A percentile compares a stretch with the other conserved stretches of the same genome.
phyloP scores from a whole-genome alignment of 371 early-diverging fungal species.

The Dichotomocladium elegans region DNA sequence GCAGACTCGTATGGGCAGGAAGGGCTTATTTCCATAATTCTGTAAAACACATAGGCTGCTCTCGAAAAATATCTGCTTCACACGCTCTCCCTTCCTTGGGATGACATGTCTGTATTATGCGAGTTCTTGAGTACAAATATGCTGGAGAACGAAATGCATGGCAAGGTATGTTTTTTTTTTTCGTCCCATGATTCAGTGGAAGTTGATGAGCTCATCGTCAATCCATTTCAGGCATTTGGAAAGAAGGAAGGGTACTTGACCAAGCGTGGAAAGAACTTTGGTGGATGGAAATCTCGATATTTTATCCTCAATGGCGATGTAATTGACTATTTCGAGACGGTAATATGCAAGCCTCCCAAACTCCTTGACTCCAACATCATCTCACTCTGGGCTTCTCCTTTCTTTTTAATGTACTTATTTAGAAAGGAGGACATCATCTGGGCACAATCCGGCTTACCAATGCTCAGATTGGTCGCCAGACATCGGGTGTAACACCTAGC shows the following conservation, averaged over 20 bases:
- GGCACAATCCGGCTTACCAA: constrained; percentile 47
- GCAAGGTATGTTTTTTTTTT: constrained; percentile 4
- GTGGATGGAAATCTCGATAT: constrained; percentile 82
- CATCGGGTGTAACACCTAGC: constrained; percentile 19
- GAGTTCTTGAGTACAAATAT: constrained; percentile 75
- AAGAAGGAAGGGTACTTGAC: constrained; percentile 73
- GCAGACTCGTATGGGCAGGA: too few species aligned
- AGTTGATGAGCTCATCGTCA: too few species aligned
- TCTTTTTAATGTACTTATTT: not conserved
- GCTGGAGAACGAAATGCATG: constrained; percentile 32
- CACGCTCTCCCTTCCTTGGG: constrained; percentile 51
- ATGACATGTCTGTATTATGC: constrained; percentile 62
- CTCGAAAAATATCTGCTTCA: constrained; percentile 76
- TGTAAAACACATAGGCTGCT: constrained; percentile 30
- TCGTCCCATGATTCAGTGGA: not conserved
- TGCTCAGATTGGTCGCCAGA: constrained; percentile 47
- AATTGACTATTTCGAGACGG: constrained; percentile 71
- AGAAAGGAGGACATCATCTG: constrained; percentile 58
- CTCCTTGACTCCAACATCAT: too few species aligned
- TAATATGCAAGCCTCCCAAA: constrained; percentile 23
- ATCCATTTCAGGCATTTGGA: constrained; percentile 7
- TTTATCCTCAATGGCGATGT: constrained; percentile 58
- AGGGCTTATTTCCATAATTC: not conserved
- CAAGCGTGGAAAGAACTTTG: constrained; percentile 86
- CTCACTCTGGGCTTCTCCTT: not conserved